Evolutionary conservation across 2,329 filamentous ascomycete species (phyloP), one percentile per base, ranked within the genome.

Genomic region (Byssothecium circinans): DNA sequence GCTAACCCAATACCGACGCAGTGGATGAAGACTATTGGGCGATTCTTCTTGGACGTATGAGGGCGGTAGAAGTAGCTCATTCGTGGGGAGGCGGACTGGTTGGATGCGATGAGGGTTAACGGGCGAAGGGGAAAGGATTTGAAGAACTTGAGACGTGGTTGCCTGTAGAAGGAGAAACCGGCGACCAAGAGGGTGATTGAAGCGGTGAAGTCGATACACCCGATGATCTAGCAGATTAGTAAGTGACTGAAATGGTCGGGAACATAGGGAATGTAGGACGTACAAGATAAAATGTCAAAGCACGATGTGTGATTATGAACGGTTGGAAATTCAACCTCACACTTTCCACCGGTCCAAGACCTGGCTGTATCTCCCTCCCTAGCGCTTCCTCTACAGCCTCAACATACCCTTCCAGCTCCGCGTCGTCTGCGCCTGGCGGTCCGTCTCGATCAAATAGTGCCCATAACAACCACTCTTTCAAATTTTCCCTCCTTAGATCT

Each of bases 1-100:
- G 79, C 79, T 2, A 88, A 75, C 0, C 85, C 85, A 49, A 88
- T 74, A 18, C 85, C 84, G 36, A 87, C 84, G 8, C 85, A 85
- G 55, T 88, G 85, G 40, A 87, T 72, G 65, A 86, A 87, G 4
- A 88, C 64, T 8, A 88, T 68, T 0, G 85, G 85, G 0, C 78
- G 66, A 36, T 73, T 72, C 2, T 70, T 77, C 37, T 74, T 75
- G 1, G 80, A 82, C 1, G 73, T 79, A 59, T 87, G 84, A 7
- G 80, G 80, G 2, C 78, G 77, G 38, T 41, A 49, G 29, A 51
- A 54, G 71, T 88, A 87, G 47, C 78, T 76, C 10, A 85, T 53
- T 7, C 69, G 66, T 4, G 68, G 57, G 8, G 76, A 75, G 8
- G 75, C 73, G 2, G 82, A 84, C 33, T 63, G 67, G 19, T 68